These are phyloP conservation scores for Kodamaea kaohsiungensis DNA, from an alignment of 805 yeast genomes.

Conservation along the genomic window DNA sequence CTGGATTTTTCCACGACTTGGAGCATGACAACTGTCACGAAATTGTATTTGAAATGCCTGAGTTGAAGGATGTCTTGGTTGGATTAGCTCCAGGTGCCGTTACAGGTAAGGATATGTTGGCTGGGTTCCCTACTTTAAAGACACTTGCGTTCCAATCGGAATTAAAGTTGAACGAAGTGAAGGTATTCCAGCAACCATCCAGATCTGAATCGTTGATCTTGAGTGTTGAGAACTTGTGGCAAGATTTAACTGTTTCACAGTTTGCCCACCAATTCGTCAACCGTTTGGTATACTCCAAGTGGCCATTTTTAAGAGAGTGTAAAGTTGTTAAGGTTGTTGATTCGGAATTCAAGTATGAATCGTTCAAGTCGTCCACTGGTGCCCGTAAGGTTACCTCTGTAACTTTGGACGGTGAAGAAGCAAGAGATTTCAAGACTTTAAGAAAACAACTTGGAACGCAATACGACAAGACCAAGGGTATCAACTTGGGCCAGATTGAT, in stretches of 20 bases:
- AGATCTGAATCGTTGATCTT: conserved; percentile 80
- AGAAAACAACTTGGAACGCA: conserved; percentile 38
- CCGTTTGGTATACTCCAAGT: conserved; percentile 68
- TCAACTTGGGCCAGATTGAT: conserved; percentile 51
- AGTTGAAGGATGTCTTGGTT: conserved; percentile 43
- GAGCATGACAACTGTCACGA: conserved; percentile 80
- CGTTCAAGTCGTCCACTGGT: conserved; percentile 27
- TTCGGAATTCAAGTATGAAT: conserved; percentile 49
- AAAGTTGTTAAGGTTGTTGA: conserved; percentile 65
- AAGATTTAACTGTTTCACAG: conserved; percentile 58
- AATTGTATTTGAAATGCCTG: conserved; percentile 52
- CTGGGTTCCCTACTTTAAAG: conserved; percentile 87
- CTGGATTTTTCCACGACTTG: conserved; percentile 74
- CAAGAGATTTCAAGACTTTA: conserved; percentile 45
- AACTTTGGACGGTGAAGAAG: conserved; percentile 43
- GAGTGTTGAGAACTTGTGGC: conserved; percentile 54
- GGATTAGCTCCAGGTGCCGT: conserved; percentile 69
- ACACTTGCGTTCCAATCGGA: conserved; percentile 62
- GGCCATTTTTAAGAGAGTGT: conserved; percentile 91
- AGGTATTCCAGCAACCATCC: conserved; percentile 83
- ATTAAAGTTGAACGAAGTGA: conserved; percentile 61
- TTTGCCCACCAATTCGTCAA: conserved; percentile 64
- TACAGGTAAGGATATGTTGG: conserved; percentile 68
- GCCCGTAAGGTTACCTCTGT: conserved; percentile 29
- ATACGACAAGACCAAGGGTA: conserved; percentile 61